Evolutionary conservation across 2,329 filamentous ascomycete genomes (phyloP), one percentile per base, ranked within the genome.

Genomic region (Madurella fahalii): DNA sequence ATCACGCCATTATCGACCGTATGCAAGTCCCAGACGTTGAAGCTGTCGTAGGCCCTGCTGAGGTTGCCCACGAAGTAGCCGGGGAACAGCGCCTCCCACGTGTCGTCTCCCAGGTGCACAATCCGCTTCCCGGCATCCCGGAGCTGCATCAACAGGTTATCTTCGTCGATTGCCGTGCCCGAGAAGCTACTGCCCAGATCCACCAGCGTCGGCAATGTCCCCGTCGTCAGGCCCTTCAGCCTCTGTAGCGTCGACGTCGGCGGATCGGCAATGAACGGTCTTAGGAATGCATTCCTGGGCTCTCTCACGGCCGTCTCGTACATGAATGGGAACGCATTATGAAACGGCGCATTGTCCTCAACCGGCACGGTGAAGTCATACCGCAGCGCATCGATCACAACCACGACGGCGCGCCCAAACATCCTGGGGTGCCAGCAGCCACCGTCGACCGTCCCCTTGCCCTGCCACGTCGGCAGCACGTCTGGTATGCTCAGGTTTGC

Each of bases 1-100:
- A 86, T 87, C 20, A 99, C 94, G 1, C 94, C 94, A 66, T 96
- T 93, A 68, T 99, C 94, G 2, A 99, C 89, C 0, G 94, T 97
- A 69, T 97, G 91, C 64, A 99, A 72, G 69, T 99, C 94, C 90
- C 91, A 96, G 7, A 97, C 94, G 67, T 97, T 96, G 74, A 99
- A 95, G 58, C 93, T 97, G 69, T 97, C 93, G 70, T 96, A 99
- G 0, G 94, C 84, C 63, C 80, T 83, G 63, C 92, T 96, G 53
- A 96, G 83, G 53, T 93, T 88, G 9, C 85, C 75, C 69, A 96
- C 86, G 65, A 99, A 99, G 70, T 95, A 91, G n/a, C 81, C 89
- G 0, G 94, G 94, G 68, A 97, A 99, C 15, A 99, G 76, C 42
- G 90, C 81, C 61, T 91, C 89, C 94, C 94, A 99, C 4, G 94